Conservation (phyloP, 2,329 filamentous ascomycete species). For the Nigrospora oryzae region DNA sequence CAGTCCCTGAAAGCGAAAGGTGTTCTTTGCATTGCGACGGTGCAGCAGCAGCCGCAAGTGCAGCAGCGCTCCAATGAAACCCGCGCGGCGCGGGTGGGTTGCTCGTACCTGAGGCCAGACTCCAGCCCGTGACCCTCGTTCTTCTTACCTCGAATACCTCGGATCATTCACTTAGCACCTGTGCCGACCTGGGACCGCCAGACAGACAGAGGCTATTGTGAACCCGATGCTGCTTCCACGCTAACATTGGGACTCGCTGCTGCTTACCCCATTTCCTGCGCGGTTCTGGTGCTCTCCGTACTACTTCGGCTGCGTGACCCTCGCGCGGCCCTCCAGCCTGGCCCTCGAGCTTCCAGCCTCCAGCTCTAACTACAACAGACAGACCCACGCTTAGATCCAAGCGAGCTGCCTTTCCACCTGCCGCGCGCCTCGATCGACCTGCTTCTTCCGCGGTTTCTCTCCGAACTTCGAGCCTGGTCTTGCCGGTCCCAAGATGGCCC, state of each 20-base stretch:
- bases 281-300: conserved; percentile 1
- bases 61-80: too few relatives aligned
- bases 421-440: neutral
- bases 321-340: conserved; percentile 1
- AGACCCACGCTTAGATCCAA: too few relatives aligned
- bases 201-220: neutral
- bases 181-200: neutral
- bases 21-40: conserved; percentile 1
- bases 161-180: too few relatives aligned
- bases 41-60: neutral
- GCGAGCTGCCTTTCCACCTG: too few relatives aligned
- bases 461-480: neutral
- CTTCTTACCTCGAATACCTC: too few relatives aligned
- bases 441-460: neutral
- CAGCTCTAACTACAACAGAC: too few relatives aligned
- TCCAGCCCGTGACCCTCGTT: too few relatives aligned
- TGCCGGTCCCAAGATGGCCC: conserved; percentile 51
- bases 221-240: conserved; percentile 2
- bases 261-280: neutral
- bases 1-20: conserved; percentile 3
- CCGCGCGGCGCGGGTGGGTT: too few relatives aligned
- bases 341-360: neutral
- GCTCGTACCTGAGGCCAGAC: too few relatives aligned
- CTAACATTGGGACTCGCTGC: neutral
- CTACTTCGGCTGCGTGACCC: conserved; percentile 2